phyloP scores from a whole-genome alignment of 495 filamentous ascomycete species.

The Neurospora tetraspora region DNA sequence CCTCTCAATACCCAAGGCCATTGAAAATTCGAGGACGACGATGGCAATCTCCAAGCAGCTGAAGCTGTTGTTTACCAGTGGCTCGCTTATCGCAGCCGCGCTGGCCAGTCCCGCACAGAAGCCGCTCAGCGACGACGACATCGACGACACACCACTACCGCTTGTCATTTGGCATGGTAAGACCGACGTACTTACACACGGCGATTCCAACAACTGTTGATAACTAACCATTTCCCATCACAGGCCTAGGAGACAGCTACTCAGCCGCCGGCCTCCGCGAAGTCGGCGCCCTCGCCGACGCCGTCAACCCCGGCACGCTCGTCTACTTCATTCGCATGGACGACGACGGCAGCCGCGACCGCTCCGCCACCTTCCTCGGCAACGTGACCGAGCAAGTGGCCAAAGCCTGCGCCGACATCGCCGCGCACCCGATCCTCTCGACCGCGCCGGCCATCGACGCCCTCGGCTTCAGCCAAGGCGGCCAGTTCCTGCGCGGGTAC shows the following conservation, averaged over 20 bases:
- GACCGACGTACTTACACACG: slow-evolving; percentile 21
- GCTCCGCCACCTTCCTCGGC: slow-evolving; percentile 78
- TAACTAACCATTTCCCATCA: not conserved
- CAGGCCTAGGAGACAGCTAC: slow-evolving; percentile 54
- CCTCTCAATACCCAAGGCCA: not conserved
- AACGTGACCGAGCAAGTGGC: slow-evolving; percentile 75
- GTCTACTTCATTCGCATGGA: slow-evolving; percentile 73
- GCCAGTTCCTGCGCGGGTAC: slow-evolving; percentile 90
- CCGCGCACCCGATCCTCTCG: slow-evolving; percentile 65
- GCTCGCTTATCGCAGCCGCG: slow-evolving; percentile 18
- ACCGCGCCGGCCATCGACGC: slow-evolving; percentile 78
- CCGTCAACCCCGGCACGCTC: slow-evolving; percentile 70
- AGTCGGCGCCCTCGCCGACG: slow-evolving; percentile 57
- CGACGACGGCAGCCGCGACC: slow-evolving; percentile 55
- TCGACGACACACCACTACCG: slow-evolving; percentile 57
- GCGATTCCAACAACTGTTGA: not conserved
- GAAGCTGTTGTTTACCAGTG: slow-evolving; percentile 14
- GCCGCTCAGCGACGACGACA: slow-evolving; percentile 19
- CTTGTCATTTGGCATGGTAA: slow-evolving; percentile 92
- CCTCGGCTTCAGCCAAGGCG: slow-evolving; percentile 90
- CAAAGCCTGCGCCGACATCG: slow-evolving; percentile 71
- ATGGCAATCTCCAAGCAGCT: slow-evolving; percentile 14
- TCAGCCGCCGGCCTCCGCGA: slow-evolving; percentile 59
- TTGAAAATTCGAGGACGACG: not conserved
- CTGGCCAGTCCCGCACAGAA: slow-evolving; percentile 16